A percentile compares a stretch with the other conserved stretches of the same genome.
phyloP scores from a whole-genome alignment of 2,329 filamentous ascomycete species.

The Verticillium klebahnii region DNA sequence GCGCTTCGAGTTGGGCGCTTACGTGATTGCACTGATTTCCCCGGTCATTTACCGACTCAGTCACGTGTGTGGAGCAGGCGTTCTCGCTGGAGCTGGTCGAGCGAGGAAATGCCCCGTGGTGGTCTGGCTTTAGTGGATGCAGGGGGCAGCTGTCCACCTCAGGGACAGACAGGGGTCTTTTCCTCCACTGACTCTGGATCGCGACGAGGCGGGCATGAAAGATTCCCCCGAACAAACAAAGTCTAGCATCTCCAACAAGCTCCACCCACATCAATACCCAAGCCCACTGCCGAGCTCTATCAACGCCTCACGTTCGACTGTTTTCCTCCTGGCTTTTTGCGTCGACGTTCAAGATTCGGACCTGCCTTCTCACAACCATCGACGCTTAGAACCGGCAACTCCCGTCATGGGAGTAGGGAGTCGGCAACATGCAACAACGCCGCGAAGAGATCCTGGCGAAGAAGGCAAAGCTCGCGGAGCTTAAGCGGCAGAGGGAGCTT shows the following conservation, averaged over 20 bases:
- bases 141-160: background rate
- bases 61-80: constrained; percentile 10
- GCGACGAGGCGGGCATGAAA: background rate
- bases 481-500: constrained; percentile 87
- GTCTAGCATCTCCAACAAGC: background rate
- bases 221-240: background rate
- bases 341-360: background rate
- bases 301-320: background rate
- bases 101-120: background rate
- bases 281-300: background rate
- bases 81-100: background rate
- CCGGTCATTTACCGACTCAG: constrained; percentile 12
- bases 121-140: background rate
- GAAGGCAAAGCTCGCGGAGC: constrained; percentile 92
- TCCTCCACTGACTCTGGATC: background rate
- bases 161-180: background rate
- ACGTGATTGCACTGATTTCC: constrained; percentile 4
- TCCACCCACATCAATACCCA: constrained; percentile 1
- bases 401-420: constrained; percentile 44
- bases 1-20: background rate
- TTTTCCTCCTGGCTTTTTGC: background rate
- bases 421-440: constrained; percentile 64
- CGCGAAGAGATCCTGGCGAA: constrained; percentile 96
- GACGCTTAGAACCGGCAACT: constrained; percentile 17
- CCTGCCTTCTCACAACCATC: background rate